Base-by-base conservation (phyloP, 371 early-diverging fungal genomes). In the Actinomucor elegans region DNA sequence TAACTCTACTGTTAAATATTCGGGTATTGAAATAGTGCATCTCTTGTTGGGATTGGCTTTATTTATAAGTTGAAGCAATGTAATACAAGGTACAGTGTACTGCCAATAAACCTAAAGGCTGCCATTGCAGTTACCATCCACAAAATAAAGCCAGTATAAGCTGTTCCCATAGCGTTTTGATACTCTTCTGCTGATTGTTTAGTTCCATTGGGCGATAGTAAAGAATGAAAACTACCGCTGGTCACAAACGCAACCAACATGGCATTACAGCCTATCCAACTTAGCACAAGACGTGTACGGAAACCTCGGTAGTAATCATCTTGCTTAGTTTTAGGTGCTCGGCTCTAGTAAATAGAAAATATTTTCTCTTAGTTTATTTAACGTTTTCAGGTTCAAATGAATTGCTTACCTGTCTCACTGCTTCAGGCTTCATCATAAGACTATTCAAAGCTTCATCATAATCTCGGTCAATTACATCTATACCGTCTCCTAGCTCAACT, bases 241-340 rank as follows among this genome's bases (percentile, higher is more conserved):
- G 85, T 82, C 2, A 88, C 73, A 37, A 87, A 65, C 34, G 86
- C 82, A 14, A 91, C 85, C n/a, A 96, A 73, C 2, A 90, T 29
- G 10, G 86, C 87, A 63, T 96, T 96, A 51, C 87, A 83, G 27
- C 87, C 83, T 55, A 94, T 83, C 95, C 95, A 96, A 36, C 77
- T 73, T 24, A 95, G 78, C 14, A 96, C 84, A 11, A 93, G 64
- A 8, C 81, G 69, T 0, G 96, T 95, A 7, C 97, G 80, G 81
- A 94, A 94, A 17, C 80, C 77, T 46, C 87, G 84, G 69, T 92
- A 92, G 65, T 88, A 85, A 53, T 96, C 97, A 44, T 94, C 93
- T 57, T 83, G 86, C 51, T 90, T 92, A 9, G 88, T 90, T 43
- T 83, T 77, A 3, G 85, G 84, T 44, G 90, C 90, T 27, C 87